Conservation (phyloP, 2,329 filamentous ascomycete genomes). For the Shiraia sp. region DNA sequence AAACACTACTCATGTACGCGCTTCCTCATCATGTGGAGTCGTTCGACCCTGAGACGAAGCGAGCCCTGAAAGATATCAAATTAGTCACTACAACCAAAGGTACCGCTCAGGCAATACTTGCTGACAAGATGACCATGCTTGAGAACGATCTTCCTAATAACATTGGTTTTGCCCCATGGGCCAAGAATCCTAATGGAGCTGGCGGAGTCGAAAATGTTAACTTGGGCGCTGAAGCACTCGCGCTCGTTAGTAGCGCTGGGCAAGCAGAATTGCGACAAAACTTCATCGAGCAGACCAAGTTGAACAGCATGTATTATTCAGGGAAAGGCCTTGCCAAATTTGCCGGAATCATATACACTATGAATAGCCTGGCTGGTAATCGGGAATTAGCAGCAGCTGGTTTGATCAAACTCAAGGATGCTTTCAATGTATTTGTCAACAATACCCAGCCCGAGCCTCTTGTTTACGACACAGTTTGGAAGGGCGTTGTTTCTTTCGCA, state of each 20-base stretch:
- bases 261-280: constrained; percentile 75
- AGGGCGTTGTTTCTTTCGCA: constrained; percentile 79
- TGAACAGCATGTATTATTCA: constrained; percentile 93
- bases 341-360: constrained; percentile 50
- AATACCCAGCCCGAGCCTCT: constrained; percentile 57
- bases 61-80: constrained; percentile 56
- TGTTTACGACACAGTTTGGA: constrained; percentile 68
- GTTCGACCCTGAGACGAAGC: constrained; percentile 65
- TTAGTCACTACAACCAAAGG: constrained; percentile 88
- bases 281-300: constrained; percentile 71
- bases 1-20: constrained; percentile 80
- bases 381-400: constrained; percentile 58
- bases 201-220: constrained; percentile 37
- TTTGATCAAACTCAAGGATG: constrained; percentile 55
- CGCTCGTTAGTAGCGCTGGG: constrained; percentile 64
- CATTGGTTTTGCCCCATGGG: constrained; percentile 83
- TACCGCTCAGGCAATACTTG: constrained; percentile 67
- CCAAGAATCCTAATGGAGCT: constrained; percentile 49
- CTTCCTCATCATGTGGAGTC: constrained; percentile 84
- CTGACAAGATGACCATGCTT: constrained; percentile 65
- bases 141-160: constrained; percentile 69
- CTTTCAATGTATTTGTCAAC: constrained; percentile 54
- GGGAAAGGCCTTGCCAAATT: constrained; percentile 59
- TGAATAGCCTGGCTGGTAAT: constrained; percentile 63
- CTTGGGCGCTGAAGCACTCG: constrained; percentile 57